These are phyloP conservation scores for Botryobasidium botryosum DNA, from an alignment of 768 basidiomycete genomes.

Conservation along the genomic window DNA sequence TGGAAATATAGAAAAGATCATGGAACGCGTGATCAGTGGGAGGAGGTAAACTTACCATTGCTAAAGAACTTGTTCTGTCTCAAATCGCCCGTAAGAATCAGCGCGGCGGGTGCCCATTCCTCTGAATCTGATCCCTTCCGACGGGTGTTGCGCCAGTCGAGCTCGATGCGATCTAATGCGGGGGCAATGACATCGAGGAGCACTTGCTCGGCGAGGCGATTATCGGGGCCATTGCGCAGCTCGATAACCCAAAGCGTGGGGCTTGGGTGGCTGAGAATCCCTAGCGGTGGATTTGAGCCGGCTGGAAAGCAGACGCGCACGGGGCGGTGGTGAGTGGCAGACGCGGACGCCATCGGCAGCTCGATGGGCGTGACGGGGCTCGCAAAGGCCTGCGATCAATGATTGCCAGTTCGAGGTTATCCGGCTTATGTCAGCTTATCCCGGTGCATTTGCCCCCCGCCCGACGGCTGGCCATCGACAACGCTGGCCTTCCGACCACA, in stretches of 20 bases:
- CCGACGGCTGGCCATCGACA: too few relatives aligned
- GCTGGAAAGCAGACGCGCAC: constrained; percentile 1
- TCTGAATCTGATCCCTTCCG: constrained; percentile 12
- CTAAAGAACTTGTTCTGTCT: constrained; percentile 81
- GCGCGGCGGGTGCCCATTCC: constrained; percentile 40
- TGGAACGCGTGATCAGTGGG: too few relatives aligned
- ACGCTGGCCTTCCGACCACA: too few relatives aligned
- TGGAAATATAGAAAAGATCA: neutral
- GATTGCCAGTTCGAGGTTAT: too few relatives aligned
- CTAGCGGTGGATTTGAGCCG: constrained; percentile 1
- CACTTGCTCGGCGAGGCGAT: constrained; percentile 41
- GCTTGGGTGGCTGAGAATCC: constrained; percentile 2
- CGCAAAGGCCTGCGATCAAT: too few relatives aligned
- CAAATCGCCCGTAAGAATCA: constrained; percentile 59
- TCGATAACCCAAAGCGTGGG: constrained; percentile 52
- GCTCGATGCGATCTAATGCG: constrained; percentile 55
- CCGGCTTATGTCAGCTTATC: too few relatives aligned
- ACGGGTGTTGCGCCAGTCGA: constrained; percentile 40
- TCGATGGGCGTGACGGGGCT: too few relatives aligned
- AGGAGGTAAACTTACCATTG: constrained; percentile 34
- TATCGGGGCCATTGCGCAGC: constrained; percentile 63
- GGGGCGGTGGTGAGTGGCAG: too few relatives aligned
- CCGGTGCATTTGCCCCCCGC: too few relatives aligned
- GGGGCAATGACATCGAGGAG: constrained; percentile 45
- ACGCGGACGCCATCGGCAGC: too few relatives aligned